Conservation (phyloP, 2,329 filamentous ascomycete species). For the Fusarium luffae region DNA sequence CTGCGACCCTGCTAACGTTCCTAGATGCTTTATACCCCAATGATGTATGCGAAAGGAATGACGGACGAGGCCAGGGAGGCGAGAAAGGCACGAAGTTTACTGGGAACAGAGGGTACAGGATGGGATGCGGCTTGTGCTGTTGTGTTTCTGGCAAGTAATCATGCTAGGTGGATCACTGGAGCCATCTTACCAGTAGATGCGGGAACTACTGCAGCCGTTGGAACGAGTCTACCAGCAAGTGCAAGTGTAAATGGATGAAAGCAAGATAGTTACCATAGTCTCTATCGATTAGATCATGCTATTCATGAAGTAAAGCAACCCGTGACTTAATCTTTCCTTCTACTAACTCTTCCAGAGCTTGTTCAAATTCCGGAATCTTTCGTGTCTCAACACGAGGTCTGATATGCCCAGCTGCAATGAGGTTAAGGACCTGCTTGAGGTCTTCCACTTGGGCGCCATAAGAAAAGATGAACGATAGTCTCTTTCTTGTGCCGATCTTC, state of each 20-base stretch:
- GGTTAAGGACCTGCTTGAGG: conserved; percentile 49
- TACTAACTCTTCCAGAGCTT: conserved; percentile 8
- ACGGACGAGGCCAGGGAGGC: conserved; percentile 52
- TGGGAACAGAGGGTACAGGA: conserved; percentile 56
- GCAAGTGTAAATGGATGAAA: conserved; percentile 44
- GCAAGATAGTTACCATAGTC: neutral
- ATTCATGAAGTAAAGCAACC: conserved; percentile 16
- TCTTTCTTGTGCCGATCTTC: conserved; percentile 57
- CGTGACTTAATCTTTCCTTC: conserved; percentile 19
- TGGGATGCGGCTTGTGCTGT: conserved; percentile 57
- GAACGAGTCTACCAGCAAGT: conserved; percentile 35
- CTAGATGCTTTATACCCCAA: conserved; percentile 60
- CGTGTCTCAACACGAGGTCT: conserved; percentile 23
- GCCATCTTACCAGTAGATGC: conserved; percentile 56
- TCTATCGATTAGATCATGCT: neutral
- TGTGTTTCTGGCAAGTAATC: conserved; percentile 53
- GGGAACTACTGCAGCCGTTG: conserved; percentile 49
- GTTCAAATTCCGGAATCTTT: conserved; percentile 28
- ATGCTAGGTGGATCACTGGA: conserved; percentile 59
- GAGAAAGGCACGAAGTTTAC: conserved; percentile 52
- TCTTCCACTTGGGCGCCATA: conserved; percentile 56
- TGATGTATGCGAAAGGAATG: conserved; percentile 57
- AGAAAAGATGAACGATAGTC: conserved; percentile 55
- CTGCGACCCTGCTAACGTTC: neutral
- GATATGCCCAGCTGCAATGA: conserved; percentile 24